Evolutionary conservation across 768 basidiomycete genomes (phyloP), one percentile per base, ranked within the genome.

Genomic region (Bullera alba): DNA sequence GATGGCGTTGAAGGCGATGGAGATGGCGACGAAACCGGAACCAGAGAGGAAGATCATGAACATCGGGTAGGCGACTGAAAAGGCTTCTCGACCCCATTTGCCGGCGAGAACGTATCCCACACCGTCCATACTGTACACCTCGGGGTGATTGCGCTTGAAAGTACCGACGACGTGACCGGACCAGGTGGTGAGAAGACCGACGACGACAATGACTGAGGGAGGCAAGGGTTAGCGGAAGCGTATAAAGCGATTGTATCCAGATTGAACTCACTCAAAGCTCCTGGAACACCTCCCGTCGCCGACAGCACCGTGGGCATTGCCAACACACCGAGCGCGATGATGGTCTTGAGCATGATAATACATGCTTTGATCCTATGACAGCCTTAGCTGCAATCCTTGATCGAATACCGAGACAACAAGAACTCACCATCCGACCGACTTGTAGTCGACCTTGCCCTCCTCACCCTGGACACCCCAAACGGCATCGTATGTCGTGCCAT

Each of bases 81-180:
- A 63, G 16, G 59, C 46, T 32, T 61, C 64, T 45, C 59, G 51
- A 12, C 64, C 64, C 23, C 42, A 53, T 32, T 41, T 26, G 22
- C 63, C 67, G 21, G 45, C 53, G 27, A 69, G 46, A 29, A 63
- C 49, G 36, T 56, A 57, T n/a, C 58, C 63, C 25, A 58, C 63
- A 54, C 57, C 65, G 8, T 46, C 56, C 27, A 61, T 36, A 16
- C 56, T 49, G 50, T 58, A 65, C 17, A 64, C 57, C 46, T 66
- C 60, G 5, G 68, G 67, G 39, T 70, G 68, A 17, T 53, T 54
- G 16, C 53, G 21, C 56, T 67, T 66, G 65, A 70, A 70, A 7
- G 29, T 19, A 22, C 63, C 63, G 25, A 65, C 48, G 15, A 65
- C 56, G 28, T 51, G 51, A 39, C 56, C 60, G n/a, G 57, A 51